A percentile compares a stretch with the other conserved stretches of the same genome.
Conservation (phyloP, 768 basidiomycete species). For the Lanmaoa pseudosensibilis region DNA sequence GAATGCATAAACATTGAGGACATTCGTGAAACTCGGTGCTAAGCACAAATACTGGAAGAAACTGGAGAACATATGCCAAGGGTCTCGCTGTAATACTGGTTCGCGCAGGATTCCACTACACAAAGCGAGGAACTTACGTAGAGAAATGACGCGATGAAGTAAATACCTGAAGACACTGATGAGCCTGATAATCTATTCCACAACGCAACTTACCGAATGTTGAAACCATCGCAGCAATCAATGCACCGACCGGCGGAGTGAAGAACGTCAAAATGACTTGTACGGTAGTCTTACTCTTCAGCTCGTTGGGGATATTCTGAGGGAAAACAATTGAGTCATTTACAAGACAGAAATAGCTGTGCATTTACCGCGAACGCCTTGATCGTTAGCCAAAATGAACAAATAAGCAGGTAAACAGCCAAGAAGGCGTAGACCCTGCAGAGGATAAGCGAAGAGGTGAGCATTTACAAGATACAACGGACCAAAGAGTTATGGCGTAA, state of each 20-base stretch:
- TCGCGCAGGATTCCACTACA: background rate
- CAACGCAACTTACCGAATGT: slow-evolving; percentile 64
- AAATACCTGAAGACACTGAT: slow-evolving; percentile 53
- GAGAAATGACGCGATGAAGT: slow-evolving; percentile 79
- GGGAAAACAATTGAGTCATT: slow-evolving; percentile 1
- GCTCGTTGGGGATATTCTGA: slow-evolving; percentile 52
- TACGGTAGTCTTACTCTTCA: slow-evolving; percentile 48
- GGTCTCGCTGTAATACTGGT: slow-evolving; percentile 67
- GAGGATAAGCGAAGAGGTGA: slow-evolving; percentile 5
- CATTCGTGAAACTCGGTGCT: slow-evolving; percentile 92
- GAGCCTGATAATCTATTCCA: slow-evolving; percentile 4
- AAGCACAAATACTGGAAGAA: slow-evolving; percentile 89
- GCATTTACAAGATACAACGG: slow-evolving; percentile 18
- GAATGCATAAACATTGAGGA: slow-evolving; percentile 96
- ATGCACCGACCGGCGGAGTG: slow-evolving; percentile 70
- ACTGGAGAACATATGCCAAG: slow-evolving; percentile 97
- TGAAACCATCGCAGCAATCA: slow-evolving; percentile 85
- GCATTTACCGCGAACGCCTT: slow-evolving; percentile 69
- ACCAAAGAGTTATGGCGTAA: slow-evolving; percentile 75
- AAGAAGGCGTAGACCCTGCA: slow-evolving; percentile 83
- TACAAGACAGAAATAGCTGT: background rate
- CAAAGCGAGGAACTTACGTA: slow-evolving; percentile 56
- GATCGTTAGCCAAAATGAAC: slow-evolving; percentile 82
- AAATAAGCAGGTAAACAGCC: slow-evolving; percentile 80
- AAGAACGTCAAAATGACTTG: slow-evolving; percentile 64